A percentile compares a stretch with the other conserved stretches of the same genome.
phyloP scores from a whole-genome alignment of 257 asterid species.

The Lavandula angustifolia region DNA sequence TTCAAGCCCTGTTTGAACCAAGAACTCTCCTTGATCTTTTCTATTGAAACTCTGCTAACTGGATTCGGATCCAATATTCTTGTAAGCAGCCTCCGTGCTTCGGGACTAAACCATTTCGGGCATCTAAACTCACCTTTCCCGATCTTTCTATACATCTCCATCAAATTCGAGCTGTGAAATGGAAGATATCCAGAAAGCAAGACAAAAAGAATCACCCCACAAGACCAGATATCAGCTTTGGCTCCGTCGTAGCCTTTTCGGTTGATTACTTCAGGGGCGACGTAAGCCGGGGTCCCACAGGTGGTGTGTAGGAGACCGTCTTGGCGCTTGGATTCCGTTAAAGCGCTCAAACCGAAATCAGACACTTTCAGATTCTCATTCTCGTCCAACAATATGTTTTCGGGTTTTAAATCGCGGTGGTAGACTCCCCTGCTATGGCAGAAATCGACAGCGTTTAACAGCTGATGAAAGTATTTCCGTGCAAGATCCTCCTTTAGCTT shows the following conservation, averaged over 20 bases:
- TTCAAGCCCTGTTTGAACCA: constrained; percentile 60
- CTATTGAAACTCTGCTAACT: constrained; percentile 52
- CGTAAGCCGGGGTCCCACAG: constrained; percentile 96
- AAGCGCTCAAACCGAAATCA: constrained; percentile 88
- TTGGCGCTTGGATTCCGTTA: constrained; percentile 67
- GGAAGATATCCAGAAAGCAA: constrained; percentile 80
- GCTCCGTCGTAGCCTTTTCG: constrained; percentile 85
- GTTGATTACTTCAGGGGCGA: constrained; percentile 83
- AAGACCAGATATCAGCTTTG: constrained; percentile 88
- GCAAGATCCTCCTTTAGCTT: constrained; percentile 66
- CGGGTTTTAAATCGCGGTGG: constrained; percentile 87
- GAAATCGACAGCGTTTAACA: constrained; percentile 78
- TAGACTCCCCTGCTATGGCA: constrained; percentile 89
- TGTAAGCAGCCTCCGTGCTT: constrained; percentile 54
- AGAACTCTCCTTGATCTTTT: constrained; percentile 56
- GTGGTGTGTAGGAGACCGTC: constrained; percentile 90
- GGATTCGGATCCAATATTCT: constrained; percentile 83
- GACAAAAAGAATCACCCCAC: constrained; percentile 83
- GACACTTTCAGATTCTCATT: constrained; percentile 72
- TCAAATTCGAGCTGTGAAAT: constrained; percentile 73
- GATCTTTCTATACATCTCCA: constrained; percentile 88
- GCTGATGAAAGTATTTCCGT: constrained; percentile 67
- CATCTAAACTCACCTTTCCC: constrained; percentile 69
- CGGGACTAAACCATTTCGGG: constrained; percentile 70
- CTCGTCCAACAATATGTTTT: constrained; percentile 79